These are phyloP conservation scores for Neurospora terricola DNA, from an alignment of 495 filamentous ascomycete genomes.

Conservation along the genomic window DNA sequence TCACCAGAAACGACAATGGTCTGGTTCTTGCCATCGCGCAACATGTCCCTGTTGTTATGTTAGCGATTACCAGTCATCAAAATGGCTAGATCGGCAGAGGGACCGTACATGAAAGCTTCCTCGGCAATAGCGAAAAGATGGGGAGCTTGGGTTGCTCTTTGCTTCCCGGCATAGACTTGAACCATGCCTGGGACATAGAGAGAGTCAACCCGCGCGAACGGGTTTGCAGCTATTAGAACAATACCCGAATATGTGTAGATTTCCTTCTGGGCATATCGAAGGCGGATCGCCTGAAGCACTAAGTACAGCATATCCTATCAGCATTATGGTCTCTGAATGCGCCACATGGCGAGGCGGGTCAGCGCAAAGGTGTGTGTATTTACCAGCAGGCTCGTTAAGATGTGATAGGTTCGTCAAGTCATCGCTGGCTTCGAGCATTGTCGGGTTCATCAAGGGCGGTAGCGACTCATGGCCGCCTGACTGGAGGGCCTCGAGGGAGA, in stretches of 20 bases:
- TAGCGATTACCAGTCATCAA: background rate
- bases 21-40: conserved; percentile 91
- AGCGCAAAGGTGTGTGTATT: conserved; percentile 9
- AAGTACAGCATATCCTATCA: conserved; percentile 22
- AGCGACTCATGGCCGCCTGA: conserved; percentile 57
- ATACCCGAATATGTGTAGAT: conserved; percentile 99
- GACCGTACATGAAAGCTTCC: conserved; percentile 86
- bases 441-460: conserved; percentile 94
- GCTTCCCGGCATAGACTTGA: conserved; percentile 96
- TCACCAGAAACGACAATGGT: conserved; percentile 98
- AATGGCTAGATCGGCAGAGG: background rate
- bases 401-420: conserved; percentile 96
- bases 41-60: conserved; percentile 68
- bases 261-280: conserved; percentile 97
- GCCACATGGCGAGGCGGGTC: background rate
- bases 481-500: conserved; percentile 69
- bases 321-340: conserved; percentile 7
- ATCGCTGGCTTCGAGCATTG: conserved; percentile 97
- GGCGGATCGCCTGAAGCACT: conserved; percentile 96
- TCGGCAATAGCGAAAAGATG: conserved; percentile 99
- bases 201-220: conserved; percentile 94
- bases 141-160: conserved; percentile 89
- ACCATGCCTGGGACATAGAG: conserved; percentile 99
- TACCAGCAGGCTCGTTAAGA: conserved; percentile 97
- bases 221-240: conserved; percentile 96